These are phyloP conservation scores for Meira nashicola DNA, from an alignment of 1,284 basidiomycete species.

Conservation along the genomic window DNA sequence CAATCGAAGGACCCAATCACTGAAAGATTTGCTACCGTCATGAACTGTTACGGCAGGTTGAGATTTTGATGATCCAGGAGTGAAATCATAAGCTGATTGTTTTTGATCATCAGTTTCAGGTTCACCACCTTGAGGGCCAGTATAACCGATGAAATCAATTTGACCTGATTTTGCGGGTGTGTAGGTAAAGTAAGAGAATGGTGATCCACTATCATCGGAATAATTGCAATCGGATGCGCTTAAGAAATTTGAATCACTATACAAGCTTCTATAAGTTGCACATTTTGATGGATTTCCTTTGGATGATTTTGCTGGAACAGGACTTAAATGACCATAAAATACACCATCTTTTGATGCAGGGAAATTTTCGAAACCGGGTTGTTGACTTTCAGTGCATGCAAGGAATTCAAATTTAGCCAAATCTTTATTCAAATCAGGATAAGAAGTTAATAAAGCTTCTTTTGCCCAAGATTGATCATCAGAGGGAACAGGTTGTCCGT, in stretches of 20 bases:
- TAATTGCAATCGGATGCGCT: background rate
- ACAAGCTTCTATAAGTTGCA: background rate
- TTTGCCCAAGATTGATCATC: background rate
- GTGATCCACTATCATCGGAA: constrained; percentile 9
- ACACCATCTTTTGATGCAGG: background rate
- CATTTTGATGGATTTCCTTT: background rate
- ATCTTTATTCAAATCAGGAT: background rate
- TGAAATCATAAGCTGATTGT: background rate
- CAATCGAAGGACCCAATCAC: constrained; percentile 4
- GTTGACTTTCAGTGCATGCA: constrained; percentile 2
- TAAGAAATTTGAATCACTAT: background rate
- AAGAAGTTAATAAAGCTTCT: background rate
- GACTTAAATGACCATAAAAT: constrained; percentile 7
- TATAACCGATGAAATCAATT: constrained; percentile 3
- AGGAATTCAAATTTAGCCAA: constrained; percentile 4
- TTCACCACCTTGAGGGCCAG: constrained; percentile 4
- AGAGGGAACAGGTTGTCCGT: background rate
- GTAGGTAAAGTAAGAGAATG: constrained; percentile 10
- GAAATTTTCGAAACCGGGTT: constrained; percentile 6
- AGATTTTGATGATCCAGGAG: background rate
- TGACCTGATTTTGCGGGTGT: background rate
- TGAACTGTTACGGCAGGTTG: constrained; percentile 1
- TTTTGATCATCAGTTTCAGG: background rate
- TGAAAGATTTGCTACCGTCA: background rate
- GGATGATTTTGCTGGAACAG: background rate